Conservation (phyloP, 2,329 filamentous ascomycete genomes). For the Tolypocladium ovalisporum region DNA sequence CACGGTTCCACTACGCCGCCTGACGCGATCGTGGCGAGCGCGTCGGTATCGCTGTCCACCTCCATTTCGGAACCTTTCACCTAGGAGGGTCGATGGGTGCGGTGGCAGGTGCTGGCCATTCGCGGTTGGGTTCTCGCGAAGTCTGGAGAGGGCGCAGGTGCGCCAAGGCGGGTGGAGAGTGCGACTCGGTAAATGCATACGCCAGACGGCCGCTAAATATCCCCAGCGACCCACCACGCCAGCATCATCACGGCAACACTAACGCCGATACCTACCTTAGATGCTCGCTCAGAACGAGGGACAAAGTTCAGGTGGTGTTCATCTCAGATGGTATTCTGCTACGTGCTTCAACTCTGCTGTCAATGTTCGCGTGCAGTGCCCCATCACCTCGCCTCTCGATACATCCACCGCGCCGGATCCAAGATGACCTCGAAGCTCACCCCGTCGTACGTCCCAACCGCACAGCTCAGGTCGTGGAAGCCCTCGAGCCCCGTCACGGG, state of each 20-base stretch:
- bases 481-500: slow-evolving; percentile 60
- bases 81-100: slow-evolving; percentile 1
- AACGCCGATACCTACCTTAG: no score
- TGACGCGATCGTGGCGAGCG: slow-evolving; percentile 35
- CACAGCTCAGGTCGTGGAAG: slow-evolving; percentile 57
- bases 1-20: slow-evolving; percentile 47
- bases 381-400: slow-evolving; percentile 11
- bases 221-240: background rate
- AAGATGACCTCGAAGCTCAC: slow-evolving; percentile 59
- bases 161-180: background rate
- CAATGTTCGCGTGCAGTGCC: background rate
- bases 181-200: background rate
- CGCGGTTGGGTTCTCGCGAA: background rate
- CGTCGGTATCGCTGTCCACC: slow-evolving; percentile 40
- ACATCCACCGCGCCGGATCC: slow-evolving; percentile 48
- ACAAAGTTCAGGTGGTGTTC: background rate
- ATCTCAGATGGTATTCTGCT: background rate
- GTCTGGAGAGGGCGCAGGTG: background rate
- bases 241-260: background rate
- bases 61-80: slow-evolving; percentile 33
- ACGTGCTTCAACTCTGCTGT: background rate
- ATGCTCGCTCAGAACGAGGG: background rate
- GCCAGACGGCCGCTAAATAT: background rate
- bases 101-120: background rate
- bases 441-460: slow-evolving; percentile 60